These are phyloP conservation scores for Laetiporus sulphureus DNA, from an alignment of 1,284 basidiomycete genomes.

Conservation along the genomic window DNA sequence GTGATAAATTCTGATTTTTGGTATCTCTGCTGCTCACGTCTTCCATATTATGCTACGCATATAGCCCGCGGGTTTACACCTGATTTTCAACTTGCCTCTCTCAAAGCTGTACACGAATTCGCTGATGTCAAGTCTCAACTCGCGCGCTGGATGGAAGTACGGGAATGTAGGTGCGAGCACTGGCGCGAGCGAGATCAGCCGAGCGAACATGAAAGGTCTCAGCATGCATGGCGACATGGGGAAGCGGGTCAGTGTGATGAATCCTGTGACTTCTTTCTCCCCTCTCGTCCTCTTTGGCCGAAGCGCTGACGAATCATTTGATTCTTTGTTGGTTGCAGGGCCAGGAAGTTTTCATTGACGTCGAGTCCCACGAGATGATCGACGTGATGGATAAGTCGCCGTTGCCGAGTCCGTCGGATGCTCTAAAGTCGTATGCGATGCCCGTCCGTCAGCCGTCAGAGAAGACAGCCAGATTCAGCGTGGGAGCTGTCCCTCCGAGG, in stretches of 20 bases:
- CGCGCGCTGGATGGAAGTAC: conserved; percentile 26
- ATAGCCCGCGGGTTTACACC: conserved; percentile 24
- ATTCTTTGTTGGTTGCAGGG: conserved; percentile 11
- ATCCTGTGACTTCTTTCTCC: conserved; percentile 1
- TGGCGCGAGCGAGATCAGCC: conserved; percentile 9
- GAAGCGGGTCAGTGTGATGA: conserved; percentile 17
- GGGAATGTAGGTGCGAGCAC: conserved; percentile 13
- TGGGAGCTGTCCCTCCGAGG: conserved; percentile 1
- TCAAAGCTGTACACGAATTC: conserved; percentile 30
- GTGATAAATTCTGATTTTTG: conserved; percentile 3
- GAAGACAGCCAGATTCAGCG: conserved; percentile 4
- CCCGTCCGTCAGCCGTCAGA: neutral
- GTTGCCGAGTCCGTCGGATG: conserved; percentile 1
- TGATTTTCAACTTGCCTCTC: conserved; percentile 27
- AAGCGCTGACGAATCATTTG: conserved; percentile 2
- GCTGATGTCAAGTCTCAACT: conserved; percentile 29
- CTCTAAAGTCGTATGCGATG: conserved; percentile 4
- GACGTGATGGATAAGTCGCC: conserved; percentile 11
- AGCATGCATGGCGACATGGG: conserved; percentile 12
- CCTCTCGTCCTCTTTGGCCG: neutral
- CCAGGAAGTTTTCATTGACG: conserved; percentile 27
- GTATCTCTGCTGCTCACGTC: neutral
- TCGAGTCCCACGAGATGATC: conserved; percentile 26
- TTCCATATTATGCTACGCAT: neutral
- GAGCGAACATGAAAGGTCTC: conserved; percentile 5